phyloP scores from a whole-genome alignment of 495 filamentous ascomycete species.

The Cryomyces antarcticus region DNA sequence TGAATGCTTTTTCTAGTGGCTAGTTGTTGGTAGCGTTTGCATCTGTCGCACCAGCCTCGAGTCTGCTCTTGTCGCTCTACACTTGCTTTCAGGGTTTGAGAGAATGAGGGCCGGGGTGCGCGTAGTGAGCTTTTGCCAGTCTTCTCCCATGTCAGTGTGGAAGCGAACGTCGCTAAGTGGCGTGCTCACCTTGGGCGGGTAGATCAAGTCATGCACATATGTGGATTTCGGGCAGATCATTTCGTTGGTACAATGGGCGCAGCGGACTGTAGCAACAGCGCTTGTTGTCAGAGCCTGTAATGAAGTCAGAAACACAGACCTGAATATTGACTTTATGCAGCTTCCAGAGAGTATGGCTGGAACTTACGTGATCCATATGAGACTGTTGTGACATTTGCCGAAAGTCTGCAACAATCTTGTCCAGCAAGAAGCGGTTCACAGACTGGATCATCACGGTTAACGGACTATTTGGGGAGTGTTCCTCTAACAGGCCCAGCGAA shows the following conservation, averaged over 20 bases:
- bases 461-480: slow-evolving; percentile 47
- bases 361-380: slow-evolving; percentile 32
- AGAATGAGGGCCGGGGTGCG: slow-evolving; percentile 42
- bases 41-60: slow-evolving; percentile 78
- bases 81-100: slow-evolving; percentile 64
- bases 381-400: slow-evolving; percentile 36
- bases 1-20: slow-evolving; percentile 60
- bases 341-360: neutral
- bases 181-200: slow-evolving; percentile 37
- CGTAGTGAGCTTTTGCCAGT: slow-evolving; percentile 7
- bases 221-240: slow-evolving; percentile 44
- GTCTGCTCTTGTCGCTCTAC: slow-evolving; percentile 66
- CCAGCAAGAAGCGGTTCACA: slow-evolving; percentile 55
- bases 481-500: slow-evolving; percentile 58
- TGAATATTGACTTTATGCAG: neutral
- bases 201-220: slow-evolving; percentile 66
- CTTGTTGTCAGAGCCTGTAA: slow-evolving; percentile 28
- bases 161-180: too few relatives aligned
- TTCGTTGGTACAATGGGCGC: slow-evolving; percentile 66
- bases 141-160: too few relatives aligned
- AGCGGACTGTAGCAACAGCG: slow-evolving; percentile 43
- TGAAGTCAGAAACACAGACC: neutral
- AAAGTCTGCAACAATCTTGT: slow-evolving; percentile 51
- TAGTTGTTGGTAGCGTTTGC: slow-evolving; percentile 67
- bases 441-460: slow-evolving; percentile 57